Evolutionary conservation across 768 basidiomycete species (phyloP).

Genomic region (Lactarius hatsudake): DNA sequence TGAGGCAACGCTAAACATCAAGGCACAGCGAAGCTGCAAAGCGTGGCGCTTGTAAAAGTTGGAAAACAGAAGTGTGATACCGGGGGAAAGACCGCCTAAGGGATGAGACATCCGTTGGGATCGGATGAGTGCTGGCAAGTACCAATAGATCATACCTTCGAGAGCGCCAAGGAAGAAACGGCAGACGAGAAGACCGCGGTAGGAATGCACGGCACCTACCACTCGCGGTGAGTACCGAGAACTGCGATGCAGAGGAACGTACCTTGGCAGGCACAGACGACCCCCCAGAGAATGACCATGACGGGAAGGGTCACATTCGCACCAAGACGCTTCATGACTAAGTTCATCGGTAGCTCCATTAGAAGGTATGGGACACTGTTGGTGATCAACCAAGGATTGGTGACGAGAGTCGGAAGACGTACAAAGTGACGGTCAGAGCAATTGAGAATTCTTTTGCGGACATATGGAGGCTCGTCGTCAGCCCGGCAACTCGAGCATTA

Average conservation of each 20-base stretch:
- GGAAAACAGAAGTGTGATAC: conserved; percentile 30
- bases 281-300: conserved; percentile 62
- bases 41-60: conserved; percentile 31
- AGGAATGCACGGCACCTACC: conserved; percentile 45
- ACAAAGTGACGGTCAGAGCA: conserved; percentile 22
- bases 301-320: conserved; percentile 60
- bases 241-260: too few species aligned
- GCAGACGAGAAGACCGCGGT: conserved; percentile 51
- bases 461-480: conserved; percentile 33
- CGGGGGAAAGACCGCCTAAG: conserved; percentile 45
- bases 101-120: background rate
- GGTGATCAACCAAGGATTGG: conserved; percentile 23
- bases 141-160: conserved; percentile 44
- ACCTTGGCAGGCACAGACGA: conserved; percentile 61
- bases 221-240: background rate
- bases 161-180: conserved; percentile 50
- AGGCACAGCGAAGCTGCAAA: conserved; percentile 35
- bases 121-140: background rate
- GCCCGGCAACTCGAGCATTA: conserved; percentile 34
- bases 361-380: conserved; percentile 31
- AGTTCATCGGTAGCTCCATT: conserved; percentile 32
- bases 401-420: background rate
- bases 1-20: conserved; percentile 44
- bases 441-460: conserved; percentile 11
- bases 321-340: conserved; percentile 41